Evolutionary conservation across 257 asterid genomes (phyloP), one percentile per base, ranked within the genome.

Genomic region (Ocimum tenuiflorum): DNA sequence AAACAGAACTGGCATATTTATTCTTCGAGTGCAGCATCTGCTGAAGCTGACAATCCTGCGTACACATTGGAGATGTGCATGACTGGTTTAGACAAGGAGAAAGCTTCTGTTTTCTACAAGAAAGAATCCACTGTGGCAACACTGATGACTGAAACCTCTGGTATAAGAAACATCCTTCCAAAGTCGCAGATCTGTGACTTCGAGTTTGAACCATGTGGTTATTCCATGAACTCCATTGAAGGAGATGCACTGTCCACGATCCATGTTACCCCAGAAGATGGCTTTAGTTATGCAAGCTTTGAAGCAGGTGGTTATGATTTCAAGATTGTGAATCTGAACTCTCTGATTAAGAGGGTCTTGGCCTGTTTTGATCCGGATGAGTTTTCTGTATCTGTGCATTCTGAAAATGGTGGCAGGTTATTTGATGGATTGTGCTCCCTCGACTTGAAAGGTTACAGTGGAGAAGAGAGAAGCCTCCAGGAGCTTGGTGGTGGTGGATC

Each of bases 231-330:
- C 39, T 91, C 94, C 0, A 59, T 86, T 0, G 94, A 86, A 12
- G 80, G 79, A 12, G 95, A 22, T 91, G 88, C 63, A 27, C 31
- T 27, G 2, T 91, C 96, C 3, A 91, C 98, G 1, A 82, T 91
- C 45, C 98, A 91, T 51, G 98, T 91, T 13, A 91, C 98, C 1
- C 98, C 98, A 1, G 98, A 91, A 74, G 96, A 91, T 14, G 98
- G 91, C 0, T 91, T 85, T 33, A 91, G 98, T 48, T 91, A 91
- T 38, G 98, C 98, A 0, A 91, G 98, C 53, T 91, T 74, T 51
- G 98, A 91, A 27, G 90, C 91, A 9, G 86, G 85, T 18, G 96
- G 96, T 2, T 89, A 89, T 61, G 76, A 89, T 69, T 56, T 83
- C 38, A 78, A 81, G 56, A 59, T 7, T 13, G 46, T 68, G 71